These are phyloP conservation scores for Cyclotella choctawhatcheeana DNA, from an alignment of 108 stramenopile species.

Conservation along the genomic window DNA sequence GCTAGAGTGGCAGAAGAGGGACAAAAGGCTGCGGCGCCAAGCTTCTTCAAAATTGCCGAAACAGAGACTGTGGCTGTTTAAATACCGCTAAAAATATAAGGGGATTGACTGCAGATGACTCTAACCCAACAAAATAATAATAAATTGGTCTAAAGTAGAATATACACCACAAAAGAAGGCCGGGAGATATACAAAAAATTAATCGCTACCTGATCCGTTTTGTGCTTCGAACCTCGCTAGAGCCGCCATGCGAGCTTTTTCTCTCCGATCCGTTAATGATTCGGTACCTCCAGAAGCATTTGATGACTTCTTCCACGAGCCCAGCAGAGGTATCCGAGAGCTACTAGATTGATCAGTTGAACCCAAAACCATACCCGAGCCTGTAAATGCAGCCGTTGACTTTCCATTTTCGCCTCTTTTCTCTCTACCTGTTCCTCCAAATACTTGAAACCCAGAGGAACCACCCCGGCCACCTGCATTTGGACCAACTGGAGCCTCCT, in stretches of 20 bases:
- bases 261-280: conserved; percentile 80
- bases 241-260: conserved; percentile 83
- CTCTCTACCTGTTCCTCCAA: conserved; percentile 54
- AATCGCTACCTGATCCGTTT: conserved; percentile 37
- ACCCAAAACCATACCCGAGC: conserved; percentile 59
- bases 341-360: conserved; percentile 18
- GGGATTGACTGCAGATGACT: too few species aligned
- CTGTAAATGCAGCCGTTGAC: conserved; percentile 52
- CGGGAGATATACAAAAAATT: background rate
- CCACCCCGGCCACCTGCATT: conserved; percentile 44
- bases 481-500: conserved; percentile 81
- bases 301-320: conserved; percentile 35
- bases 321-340: conserved; percentile 34
- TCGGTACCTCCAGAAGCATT: conserved; percentile 32
- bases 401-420: conserved; percentile 31
- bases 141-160: background rate
- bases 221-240: conserved; percentile 68
- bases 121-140: too few species aligned
- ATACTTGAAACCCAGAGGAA: conserved; percentile 35
- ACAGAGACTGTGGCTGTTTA: conserved; percentile 14
- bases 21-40: conserved; percentile 59
- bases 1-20: conserved; percentile 61
- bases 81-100: too few species aligned
- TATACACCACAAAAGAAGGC: background rate
- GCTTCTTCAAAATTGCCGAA: conserved; percentile 86